Conservation (phyloP, 768 basidiomycete species). For the Tulasnella sp. region DNA sequence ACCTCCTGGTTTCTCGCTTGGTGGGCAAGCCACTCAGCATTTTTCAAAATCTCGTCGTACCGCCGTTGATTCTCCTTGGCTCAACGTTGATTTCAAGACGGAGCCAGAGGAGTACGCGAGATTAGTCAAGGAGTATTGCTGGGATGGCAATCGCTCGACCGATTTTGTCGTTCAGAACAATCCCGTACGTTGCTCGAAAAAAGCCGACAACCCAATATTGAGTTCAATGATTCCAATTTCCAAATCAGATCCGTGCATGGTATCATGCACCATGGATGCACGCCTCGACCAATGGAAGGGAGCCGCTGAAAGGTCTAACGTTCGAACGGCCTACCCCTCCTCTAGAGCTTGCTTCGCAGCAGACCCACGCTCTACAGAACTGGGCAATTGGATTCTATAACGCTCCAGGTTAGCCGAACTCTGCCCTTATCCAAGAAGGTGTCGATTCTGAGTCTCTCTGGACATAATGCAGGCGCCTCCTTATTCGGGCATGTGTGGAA, state of each 20-base stretch:
- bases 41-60: background rate
- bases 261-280: conserved; percentile 6
- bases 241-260: background rate
- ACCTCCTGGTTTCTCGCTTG: background rate
- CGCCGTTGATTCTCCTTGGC: background rate
- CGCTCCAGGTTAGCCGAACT: background rate
- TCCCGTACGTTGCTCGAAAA: background rate
- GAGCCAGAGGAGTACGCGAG: background rate
- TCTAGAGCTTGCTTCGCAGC: background rate
- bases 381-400: no score
- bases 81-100: background rate
- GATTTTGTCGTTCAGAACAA: conserved; percentile 3
- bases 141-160: background rate
- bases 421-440: no score
- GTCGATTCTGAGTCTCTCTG: background rate
- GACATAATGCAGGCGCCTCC: background rate
- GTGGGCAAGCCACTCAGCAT: background rate
- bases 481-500: background rate
- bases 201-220: background rate
- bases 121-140: background rate
- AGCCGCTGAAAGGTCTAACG: conserved; percentile 2
- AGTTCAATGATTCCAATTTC: background rate
- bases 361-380: no score
- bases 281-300: background rate
- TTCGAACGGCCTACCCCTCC: background rate